These are phyloP conservation scores for Candida caryicola DNA, from an alignment of 805 yeast genomes.

Conservation along the genomic window DNA sequence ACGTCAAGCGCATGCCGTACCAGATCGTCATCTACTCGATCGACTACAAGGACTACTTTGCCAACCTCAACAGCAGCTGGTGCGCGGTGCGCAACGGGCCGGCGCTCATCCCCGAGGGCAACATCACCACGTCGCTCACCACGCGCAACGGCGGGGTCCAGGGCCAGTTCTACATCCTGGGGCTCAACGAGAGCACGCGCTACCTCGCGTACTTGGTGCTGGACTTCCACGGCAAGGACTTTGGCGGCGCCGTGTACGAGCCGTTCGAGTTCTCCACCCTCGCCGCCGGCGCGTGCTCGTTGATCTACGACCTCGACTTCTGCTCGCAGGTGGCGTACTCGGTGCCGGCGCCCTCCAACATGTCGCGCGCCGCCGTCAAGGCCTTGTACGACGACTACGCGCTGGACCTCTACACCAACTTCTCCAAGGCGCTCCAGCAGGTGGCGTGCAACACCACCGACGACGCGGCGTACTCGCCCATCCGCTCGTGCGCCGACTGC, in stretches of 20 bases:
- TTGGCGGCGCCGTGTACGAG: slow-evolving; percentile 65
- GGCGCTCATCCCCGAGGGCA: slow-evolving; percentile 20
- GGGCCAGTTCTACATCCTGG: slow-evolving; percentile 61
- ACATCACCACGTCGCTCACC: slow-evolving; percentile 37
- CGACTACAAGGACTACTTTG: slow-evolving; percentile 33
- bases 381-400: slow-evolving; percentile 66
- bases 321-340: slow-evolving; percentile 84
- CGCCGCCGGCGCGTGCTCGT: slow-evolving; percentile 57
- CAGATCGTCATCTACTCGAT: slow-evolving; percentile 48
- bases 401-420: slow-evolving; percentile 52
- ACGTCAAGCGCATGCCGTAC: slow-evolving; percentile 29
- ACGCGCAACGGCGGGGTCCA: slow-evolving; percentile 46
- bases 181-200: slow-evolving; percentile 55
- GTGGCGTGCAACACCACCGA: slow-evolving; percentile 68
- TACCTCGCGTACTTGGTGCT: slow-evolving; percentile 66
- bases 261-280: slow-evolving; percentile 58
- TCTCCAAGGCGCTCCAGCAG: slow-evolving; percentile 72
- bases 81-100: slow-evolving; percentile 68
- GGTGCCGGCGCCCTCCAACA: slow-evolving; percentile 53
- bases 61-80: slow-evolving; percentile 52
- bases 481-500: slow-evolving; percentile 74
- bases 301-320: slow-evolving; percentile 71
- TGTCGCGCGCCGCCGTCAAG: slow-evolving; percentile 16
- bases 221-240: slow-evolving; percentile 36
- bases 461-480: slow-evolving; percentile 70